Base-by-base conservation (phyloP, 768 basidiomycete species). In the Serpula lacrymans region DNA sequence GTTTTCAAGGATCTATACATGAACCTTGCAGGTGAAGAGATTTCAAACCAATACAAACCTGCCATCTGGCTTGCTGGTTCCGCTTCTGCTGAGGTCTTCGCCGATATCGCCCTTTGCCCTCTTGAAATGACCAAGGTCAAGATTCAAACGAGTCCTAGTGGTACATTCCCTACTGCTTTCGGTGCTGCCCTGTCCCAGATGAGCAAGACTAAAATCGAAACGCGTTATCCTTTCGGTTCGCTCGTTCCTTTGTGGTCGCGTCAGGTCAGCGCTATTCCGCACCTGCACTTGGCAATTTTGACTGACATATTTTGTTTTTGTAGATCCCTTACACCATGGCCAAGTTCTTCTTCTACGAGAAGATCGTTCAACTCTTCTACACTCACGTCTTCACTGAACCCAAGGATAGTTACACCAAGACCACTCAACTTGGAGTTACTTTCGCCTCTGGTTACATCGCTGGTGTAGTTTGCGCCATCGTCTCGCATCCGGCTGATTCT, bases 251-350 rank as follows among this genome's bases (percentile, higher is more conserved):
- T 90, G 32, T 90, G 88, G 88, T 90, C 88, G 28, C 87, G 88
- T 60, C 88, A 88, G 72, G 86, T 84, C 43, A 38, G 71, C 52
- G n/a, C 12, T 16, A 17, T 29, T 21, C 10, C 13, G 13, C 10
- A n/a, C n/a, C 12, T 23, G 13, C 14, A 6, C 34, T 12, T 35
- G 26, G 39, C n/a, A 25, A 3, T 30, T 25, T 4, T 23, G 18
- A 2, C 8, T 12, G 6, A 29, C 31, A 35, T 3, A 39, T 22
- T 8, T 31, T 33, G 14, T 33, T 6, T 6, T 16, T 33, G 22
- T 46, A 95, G 86, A 92, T 95, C 57, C 93, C 93, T 39, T 96
- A 96, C 76, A 96, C 93, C 57, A 94, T 96, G 92, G 92, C 92
- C 74, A 96, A 96, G 70, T 96, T 96, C 80, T 90, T 80, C 80